Base-by-base conservation (phyloP, 2,329 filamentous ascomycete genomes). In the Aspergillus cejpii region DNA sequence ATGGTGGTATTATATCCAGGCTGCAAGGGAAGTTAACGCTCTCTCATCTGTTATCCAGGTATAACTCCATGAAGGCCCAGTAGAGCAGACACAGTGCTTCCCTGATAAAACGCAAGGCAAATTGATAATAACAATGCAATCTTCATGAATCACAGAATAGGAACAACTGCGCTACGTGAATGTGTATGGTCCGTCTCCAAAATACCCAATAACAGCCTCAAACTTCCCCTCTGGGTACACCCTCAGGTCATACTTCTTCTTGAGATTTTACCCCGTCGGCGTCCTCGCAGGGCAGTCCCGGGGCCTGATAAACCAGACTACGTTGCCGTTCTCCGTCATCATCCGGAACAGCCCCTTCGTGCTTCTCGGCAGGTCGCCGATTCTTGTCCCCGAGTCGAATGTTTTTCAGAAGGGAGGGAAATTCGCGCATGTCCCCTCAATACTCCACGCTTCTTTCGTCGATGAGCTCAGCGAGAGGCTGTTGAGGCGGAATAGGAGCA, bases 271-370 rank as follows among this genome's bases (percentile, higher is more conserved):
- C 11, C 42, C 42, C 14, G n/a, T 23, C 7, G 19, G 36, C 11
- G 20, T 27, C 28, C 11, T 20, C 15, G 14, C 29, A 12, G 14
- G 15, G 15, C 19, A 29, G 17, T 14, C 41, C 36, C 7, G 21
- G 17, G 4, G 41, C 34, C 12, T 23, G 5, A 24, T 28, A 44
- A 15, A 44, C 37, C 17, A 44, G 34, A 19, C 41, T 28, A 44
- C 41, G 15, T 44, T 38, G 10, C 34, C 41, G n/a, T 44, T 11
- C 19, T 44, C 41, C 12, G 41, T 44, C 3, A 19, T 44, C 6
- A 14, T 28, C 34, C 41, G 33, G 41, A 44, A 44, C n/a, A 44
- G 14, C 15, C 19, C 15, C 41, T 44, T 34, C 5, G 36, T 31
- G 3, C 15, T 11, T 15, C 29, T 21, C 5, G 39, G 24, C n/a